These are phyloP conservation scores for Primulina tabacum DNA, from an alignment of 257 asterid genomes.

Conservation along the genomic window DNA sequence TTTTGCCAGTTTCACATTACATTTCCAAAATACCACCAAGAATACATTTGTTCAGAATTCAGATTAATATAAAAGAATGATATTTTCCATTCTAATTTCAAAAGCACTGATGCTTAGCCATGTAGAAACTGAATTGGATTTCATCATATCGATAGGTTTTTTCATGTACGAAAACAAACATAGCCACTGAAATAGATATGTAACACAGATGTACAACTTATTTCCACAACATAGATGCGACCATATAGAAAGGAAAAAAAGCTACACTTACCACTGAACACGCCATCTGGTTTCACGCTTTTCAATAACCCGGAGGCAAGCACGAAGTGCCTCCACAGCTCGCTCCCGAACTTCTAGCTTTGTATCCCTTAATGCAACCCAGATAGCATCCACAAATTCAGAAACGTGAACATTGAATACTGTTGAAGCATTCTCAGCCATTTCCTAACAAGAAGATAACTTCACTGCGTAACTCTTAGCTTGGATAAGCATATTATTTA, in stretches of 20 bases:
- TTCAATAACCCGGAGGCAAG: conserved; percentile 93
- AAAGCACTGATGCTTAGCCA: not conserved
- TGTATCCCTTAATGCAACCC: conserved; percentile 98
- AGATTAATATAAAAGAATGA: no score
- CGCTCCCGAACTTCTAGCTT: conserved; percentile 81
- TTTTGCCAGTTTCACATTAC: no score
- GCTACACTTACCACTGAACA: conserved; percentile 79
- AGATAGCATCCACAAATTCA: conserved; percentile 93
- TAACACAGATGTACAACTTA: not conserved
- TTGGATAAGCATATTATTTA: not conserved
- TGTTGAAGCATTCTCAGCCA: conserved; percentile 99
- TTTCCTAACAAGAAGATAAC: conserved; percentile 52
- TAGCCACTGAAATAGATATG: no score
- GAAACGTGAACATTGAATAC: conserved; percentile 96
- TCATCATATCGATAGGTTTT: no score
- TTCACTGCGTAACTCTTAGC: not conserved
- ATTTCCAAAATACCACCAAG: no score
- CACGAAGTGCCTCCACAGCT: conserved; percentile 98
- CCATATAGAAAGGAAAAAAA: conserved; percentile 14
- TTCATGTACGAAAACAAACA: no score
- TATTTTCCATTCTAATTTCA: not conserved
- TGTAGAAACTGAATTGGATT: not conserved
- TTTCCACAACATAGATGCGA: not conserved
- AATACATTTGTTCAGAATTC: no score
- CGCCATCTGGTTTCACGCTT: conserved; percentile 99